Conservation (phyloP, 2,329 filamentous ascomycete genomes). For the Ophiosphaerella korrae region DNA sequence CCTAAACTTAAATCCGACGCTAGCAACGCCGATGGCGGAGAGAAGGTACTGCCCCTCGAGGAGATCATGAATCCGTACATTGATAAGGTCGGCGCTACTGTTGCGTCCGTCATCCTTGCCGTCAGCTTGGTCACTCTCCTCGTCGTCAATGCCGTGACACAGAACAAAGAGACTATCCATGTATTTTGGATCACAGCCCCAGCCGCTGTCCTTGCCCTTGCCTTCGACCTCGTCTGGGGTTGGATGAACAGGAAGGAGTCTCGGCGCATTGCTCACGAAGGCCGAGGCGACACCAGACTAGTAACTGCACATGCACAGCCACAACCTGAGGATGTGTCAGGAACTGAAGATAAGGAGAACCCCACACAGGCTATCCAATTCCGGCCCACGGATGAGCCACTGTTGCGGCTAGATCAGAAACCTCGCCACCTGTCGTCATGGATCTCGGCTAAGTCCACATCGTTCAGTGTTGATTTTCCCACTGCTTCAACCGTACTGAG, state of each 20-base stretch:
- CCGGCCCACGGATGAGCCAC: too few relatives aligned
- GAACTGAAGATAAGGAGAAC: constrained; percentile 5
- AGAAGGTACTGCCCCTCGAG: constrained; percentile 65
- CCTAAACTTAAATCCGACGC: constrained; percentile 59
- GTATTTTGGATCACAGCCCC: constrained; percentile 74
- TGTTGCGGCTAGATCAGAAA: not conserved
- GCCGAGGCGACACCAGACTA: constrained; percentile 56
- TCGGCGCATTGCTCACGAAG: constrained; percentile 64
- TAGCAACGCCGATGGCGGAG: constrained; percentile 54
- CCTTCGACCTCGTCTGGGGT: constrained; percentile 68
- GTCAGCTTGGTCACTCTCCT: constrained; percentile 69
- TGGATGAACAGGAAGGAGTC: constrained; percentile 69
- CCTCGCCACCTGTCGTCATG: constrained; percentile 61
- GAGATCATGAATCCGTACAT: constrained; percentile 78
- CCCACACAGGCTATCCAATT: too few relatives aligned
- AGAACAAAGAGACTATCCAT: constrained; percentile 51
- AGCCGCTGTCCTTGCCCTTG: constrained; percentile 70
- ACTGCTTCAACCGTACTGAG: constrained; percentile 68
- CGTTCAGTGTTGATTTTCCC: constrained; percentile 72
- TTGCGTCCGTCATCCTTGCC: constrained; percentile 70
- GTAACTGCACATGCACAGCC: constrained; percentile 43
- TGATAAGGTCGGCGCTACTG: constrained; percentile 68
- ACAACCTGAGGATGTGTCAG: constrained; percentile 17
- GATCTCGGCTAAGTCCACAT: constrained; percentile 53
- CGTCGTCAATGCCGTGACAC: constrained; percentile 66